Base-by-base conservation (phyloP, 192 early-diverging fungal genomes). In the Pilobolus umbonatus region DNA sequence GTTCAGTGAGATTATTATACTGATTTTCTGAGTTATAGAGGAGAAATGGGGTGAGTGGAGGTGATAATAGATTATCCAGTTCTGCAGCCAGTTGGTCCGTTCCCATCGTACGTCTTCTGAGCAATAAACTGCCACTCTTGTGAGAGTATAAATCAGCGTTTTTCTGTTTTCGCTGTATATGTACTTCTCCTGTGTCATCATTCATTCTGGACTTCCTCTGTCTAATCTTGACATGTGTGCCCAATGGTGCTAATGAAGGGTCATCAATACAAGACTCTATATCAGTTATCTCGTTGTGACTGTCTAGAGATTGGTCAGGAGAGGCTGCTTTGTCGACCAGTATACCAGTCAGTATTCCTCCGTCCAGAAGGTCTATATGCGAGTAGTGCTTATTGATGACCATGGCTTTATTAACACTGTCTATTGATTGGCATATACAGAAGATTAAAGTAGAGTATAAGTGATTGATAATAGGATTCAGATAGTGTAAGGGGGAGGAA, bases 201-300 rank as follows among this genome's bases (percentile, higher is more conserved):
- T 34, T 24, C 8, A 12, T 29, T 24, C 12, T 46, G 2, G 12
- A 54, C 24, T 25, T 24, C 24, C 2, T 47, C 31, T 42, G 28
- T 44, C 15, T 32, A 32, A 4, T 15, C 28, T 61, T 66, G 7
- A 80, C 73, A 51, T 80, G 78, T 15, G 49, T 65, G 14, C 78
- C 78, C 4, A 80, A 55, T 1, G 78, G 78, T 12, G 78, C 78
- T 19, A 80, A 65, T n/a, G 66, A 55, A 9, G 78, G 78, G 43
- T 80, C 59, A 42, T 80, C 78, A 43, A 80, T 77, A 64, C 78
- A 80, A n/a, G 78, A 52, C 31, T 80, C 78, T 50, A 80, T 80
- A 60, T 80, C 78, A n/a, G n/a, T n/a, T n/a, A n/a, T n/a, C n/a
- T n/a, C n/a, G 52, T n/a, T n/a, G n/a, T n/a, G n/a, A n/a, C n/a